Evolutionary conservation across 2,329 filamentous ascomycete genomes (phyloP).

Genomic region (Fusarium sp.): DNA sequence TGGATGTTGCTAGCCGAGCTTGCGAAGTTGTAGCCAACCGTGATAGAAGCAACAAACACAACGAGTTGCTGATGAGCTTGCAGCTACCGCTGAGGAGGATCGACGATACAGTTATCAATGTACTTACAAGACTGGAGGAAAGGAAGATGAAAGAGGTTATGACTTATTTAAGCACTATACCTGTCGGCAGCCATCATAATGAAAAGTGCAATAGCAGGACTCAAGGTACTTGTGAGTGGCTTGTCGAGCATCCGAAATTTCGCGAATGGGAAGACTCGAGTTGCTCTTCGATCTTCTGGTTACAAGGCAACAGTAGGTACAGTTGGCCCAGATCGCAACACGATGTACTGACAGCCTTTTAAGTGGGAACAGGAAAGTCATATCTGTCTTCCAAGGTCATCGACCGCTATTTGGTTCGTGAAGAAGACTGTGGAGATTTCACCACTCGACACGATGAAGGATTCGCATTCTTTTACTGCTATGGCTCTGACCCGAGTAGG

Average conservation of each 20-base stretch:
- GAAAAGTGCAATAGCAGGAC: neutral
- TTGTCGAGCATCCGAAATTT: too few relatives aligned
- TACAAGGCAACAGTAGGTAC: neutral
- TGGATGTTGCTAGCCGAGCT: rapidly evolving
- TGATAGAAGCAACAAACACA: neutral
- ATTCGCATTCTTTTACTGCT: neutral
- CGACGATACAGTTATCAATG: neutral
- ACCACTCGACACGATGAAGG: neutral
- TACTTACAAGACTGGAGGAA: neutral
- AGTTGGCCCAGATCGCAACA: rapidly evolving
- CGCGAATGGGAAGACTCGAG: neutral
- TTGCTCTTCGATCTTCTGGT: neutral
- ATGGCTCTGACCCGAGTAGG: neutral
- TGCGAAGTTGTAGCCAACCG: neutral
- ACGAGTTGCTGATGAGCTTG: neutral
- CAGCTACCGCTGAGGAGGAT: neutral
- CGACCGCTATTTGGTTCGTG: neutral
- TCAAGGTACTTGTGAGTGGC: neutral
- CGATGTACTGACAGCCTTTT: neutral
- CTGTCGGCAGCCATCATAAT: neutral
- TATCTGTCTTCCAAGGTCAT: neutral
- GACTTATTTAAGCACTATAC: neutral
- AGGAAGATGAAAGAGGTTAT: neutral
- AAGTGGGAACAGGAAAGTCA: neutral
- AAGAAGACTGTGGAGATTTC: rapidly evolving